Evolutionary conservation across 1,284 basidiomycete genomes (phyloP).

Genomic region (Leucoagaricus sp.): DNA sequence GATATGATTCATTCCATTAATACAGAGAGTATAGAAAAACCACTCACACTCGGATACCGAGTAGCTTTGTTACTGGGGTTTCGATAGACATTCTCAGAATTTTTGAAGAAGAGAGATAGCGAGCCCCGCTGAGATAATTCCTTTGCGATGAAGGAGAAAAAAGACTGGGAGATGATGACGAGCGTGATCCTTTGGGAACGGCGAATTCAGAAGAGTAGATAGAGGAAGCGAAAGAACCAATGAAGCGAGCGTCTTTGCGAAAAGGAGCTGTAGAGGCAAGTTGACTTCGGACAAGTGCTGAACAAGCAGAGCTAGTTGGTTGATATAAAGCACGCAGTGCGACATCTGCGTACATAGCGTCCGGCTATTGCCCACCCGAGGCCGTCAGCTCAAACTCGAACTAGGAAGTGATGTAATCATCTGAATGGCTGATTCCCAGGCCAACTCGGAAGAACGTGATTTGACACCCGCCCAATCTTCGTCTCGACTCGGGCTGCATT

Average conservation of each 20-base stretch:
- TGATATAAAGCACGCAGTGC: too few species aligned
- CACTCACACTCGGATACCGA: constrained; percentile 57
- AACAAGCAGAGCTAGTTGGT: not conserved
- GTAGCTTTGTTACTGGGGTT: constrained; percentile 53
- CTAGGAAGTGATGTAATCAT: too few species aligned
- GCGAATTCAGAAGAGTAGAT: not conserved
- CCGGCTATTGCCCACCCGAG: not conserved
- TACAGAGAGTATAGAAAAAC: not conserved
- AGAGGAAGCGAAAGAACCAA: not conserved
- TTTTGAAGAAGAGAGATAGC: constrained; percentile 13
- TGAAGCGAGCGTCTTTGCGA: not conserved
- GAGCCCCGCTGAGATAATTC: not conserved
- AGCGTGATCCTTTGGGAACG: not conserved
- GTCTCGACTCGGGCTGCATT: too few species aligned
- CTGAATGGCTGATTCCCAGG: too few species aligned
- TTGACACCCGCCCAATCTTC: not conserved
- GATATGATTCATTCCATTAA: constrained; percentile 9
- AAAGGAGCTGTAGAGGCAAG: too few species aligned
- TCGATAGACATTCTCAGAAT: constrained; percentile 37
- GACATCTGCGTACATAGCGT: too few species aligned
- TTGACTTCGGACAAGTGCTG: not conserved
- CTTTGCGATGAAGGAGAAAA: too few species aligned
- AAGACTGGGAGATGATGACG: too few species aligned
- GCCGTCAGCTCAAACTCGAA: not conserved
- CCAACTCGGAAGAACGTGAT: too few species aligned